phyloP scores from a whole-genome alignment of 805 yeast species.

The Starmerella sirachaensis region DNA sequence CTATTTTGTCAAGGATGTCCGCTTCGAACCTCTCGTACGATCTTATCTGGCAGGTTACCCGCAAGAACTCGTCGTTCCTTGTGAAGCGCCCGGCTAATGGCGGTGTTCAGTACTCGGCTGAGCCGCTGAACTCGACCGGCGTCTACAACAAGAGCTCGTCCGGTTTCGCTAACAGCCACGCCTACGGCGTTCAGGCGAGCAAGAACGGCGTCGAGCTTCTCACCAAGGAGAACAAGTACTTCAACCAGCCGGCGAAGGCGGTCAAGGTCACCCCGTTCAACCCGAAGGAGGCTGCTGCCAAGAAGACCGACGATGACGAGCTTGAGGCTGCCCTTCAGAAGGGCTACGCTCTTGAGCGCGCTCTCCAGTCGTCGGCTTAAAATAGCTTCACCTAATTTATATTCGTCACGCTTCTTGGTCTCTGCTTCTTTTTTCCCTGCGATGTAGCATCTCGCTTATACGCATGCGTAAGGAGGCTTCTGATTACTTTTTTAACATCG shows the following conservation, averaged over 20 bases:
- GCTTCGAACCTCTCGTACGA: constrained; percentile 29
- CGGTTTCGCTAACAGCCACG: constrained; percentile 40
- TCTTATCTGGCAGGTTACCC: constrained; percentile 42
- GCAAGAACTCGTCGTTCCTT: constrained; percentile 36
- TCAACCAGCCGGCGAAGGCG: constrained; percentile 38
- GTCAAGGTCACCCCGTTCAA: constrained; percentile 36
- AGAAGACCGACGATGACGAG: constrained; percentile 36
- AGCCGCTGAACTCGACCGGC: constrained; percentile 40
- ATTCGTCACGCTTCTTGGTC: neutral
- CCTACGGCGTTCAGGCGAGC: constrained; percentile 35
- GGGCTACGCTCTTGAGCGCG: constrained; percentile 33
- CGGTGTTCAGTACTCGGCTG: constrained; percentile 36
- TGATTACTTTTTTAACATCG: too few relatives aligned
- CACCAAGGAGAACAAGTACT: constrained; percentile 36
- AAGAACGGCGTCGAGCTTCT: constrained; percentile 30
- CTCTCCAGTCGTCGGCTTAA: constrained; percentile 3
- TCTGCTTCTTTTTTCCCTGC: neutral
- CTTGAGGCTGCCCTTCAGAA: constrained; percentile 39
- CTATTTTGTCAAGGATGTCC: constrained; percentile 19
- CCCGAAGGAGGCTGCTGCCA: constrained; percentile 35
- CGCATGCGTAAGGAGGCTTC: too few relatives aligned
- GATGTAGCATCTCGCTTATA: neutral
- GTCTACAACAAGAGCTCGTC: constrained; percentile 37
- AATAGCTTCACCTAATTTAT: neutral
- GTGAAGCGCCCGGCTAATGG: constrained; percentile 36